A percentile compares a stretch with the other conserved stretches of the same genome.
Conservation (phyloP, 1,139 yeast genomes). For the Meyerozyma elateridarum region DNA sequence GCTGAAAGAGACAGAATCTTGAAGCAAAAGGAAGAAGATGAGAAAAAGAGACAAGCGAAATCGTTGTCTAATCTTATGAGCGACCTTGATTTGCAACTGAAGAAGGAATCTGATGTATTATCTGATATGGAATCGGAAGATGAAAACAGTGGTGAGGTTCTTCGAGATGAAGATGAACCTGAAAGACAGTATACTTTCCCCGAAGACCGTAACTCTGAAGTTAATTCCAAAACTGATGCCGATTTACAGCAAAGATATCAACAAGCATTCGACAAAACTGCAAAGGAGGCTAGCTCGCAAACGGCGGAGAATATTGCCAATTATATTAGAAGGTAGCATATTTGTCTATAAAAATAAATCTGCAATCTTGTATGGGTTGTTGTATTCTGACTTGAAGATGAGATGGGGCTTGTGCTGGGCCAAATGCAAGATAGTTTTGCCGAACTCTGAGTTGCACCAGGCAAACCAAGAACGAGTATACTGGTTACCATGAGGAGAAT, state of each 20-base stretch:
- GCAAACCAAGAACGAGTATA: constrained; percentile 86
- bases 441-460: constrained; percentile 92
- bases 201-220: constrained; percentile 63
- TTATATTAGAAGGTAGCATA: constrained; percentile 36
- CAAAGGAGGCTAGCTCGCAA: constrained; percentile 55
- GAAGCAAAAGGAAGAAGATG: constrained; percentile 72
- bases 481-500: constrained; percentile 39
- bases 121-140: constrained; percentile 50
- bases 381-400: constrained; percentile 43
- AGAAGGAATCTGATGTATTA: constrained; percentile 56
- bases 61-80: constrained; percentile 71
- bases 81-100: constrained; percentile 63
- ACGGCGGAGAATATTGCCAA: constrained; percentile 71
- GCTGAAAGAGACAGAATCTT: constrained; percentile 82
- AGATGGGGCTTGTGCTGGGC: constrained; percentile 73
- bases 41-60: constrained; percentile 65
- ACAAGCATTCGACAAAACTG: constrained; percentile 62
- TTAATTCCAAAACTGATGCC: constrained; percentile 43
- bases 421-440: constrained; percentile 71
- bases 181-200: constrained; percentile 74
- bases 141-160: constrained; percentile 58
- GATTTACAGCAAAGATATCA: constrained; percentile 68
- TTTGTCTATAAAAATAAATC: constrained; percentile 13
- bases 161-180: constrained; percentile 61
- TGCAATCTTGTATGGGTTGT: constrained; percentile 27